Base-by-base conservation (phyloP, 2,329 filamentous ascomycete species). In the Colletotrichum sansevieriae region DNA sequence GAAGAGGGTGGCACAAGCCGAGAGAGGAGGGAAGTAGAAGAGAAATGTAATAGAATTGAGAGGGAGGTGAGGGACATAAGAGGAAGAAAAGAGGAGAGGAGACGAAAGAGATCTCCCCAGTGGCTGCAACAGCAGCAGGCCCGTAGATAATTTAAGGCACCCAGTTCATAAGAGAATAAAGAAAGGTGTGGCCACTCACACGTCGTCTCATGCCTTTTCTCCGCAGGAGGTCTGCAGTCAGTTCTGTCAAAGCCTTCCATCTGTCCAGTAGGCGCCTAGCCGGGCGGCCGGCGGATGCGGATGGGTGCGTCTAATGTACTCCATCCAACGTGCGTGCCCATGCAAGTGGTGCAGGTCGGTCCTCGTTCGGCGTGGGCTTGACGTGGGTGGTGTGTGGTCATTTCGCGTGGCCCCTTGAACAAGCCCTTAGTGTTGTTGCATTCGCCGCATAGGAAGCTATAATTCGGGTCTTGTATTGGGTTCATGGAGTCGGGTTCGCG, bases 361-460 rank as follows among this genome's bases (percentile, higher is more conserved):
- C 59, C 33, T 61, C 60, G 46, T 68, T 54, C 18, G 20, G 52
- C 58, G 35, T 39, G 51, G 60, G 20, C 18, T 33, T 25, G 33
- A 25, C 29, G 51, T 20, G 61, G 22, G 33, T 49, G 44, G 57
- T 55, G 55, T 62, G 62, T 62, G 49, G 55, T 62, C 66, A 69
- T 69, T 69, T 69, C 66, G 66, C 63, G 41, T 62, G 66, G 55
- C 63, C 57, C 65, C 59, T 47, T 37, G 33, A 18, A 33, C 46
- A 25, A 60, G 61, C 61, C 65, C 56, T 57, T 58, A 57, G 43
- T 55, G 29, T 18, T 49, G 65, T 67, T 29, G 63, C 62, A 68
- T 58, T 39, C 37, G 37, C 67, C 63, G 63, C 52, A 63, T 62
- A 57, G 22, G 63, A 70, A 63, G 67, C 35, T 70, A 68, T 67